A percentile compares a stretch with the other conserved stretches of the same genome.
phyloP scores from a whole-genome alignment of 2,329 filamentous ascomycete species.

The Lanzia echinophila region DNA sequence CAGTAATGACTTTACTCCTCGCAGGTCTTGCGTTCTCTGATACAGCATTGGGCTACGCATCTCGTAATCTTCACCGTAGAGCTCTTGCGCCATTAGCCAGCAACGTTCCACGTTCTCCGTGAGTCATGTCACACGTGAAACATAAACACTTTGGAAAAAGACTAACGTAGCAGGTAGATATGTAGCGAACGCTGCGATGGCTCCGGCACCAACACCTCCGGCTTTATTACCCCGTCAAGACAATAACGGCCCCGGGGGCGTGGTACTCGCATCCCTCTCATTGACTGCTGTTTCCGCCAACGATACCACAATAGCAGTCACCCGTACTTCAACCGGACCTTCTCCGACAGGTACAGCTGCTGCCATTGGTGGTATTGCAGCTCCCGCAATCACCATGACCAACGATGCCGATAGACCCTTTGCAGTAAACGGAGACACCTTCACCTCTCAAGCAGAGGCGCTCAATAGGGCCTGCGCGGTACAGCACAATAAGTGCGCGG shows the following conservation, averaged over 20 bases:
- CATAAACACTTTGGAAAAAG: background rate
- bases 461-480: constrained; percentile 1
- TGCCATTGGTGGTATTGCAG: background rate
- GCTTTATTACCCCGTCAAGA: background rate
- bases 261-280: background rate
- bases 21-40: background rate
- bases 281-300: constrained; percentile 1
- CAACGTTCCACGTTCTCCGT: background rate
- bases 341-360: background rate
- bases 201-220: background rate
- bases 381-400: constrained; percentile 1
- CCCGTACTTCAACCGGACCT: background rate
- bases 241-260: background rate
- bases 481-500: constrained; percentile 2
- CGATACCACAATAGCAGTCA: background rate
- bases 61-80: background rate
- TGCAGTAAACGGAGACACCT: background rate
- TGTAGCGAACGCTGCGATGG: background rate
- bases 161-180: background rate
- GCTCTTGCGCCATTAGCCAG: background rate
- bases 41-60: background rate
- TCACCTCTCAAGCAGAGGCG: background rate
- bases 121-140: background rate
- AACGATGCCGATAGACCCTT: constrained; percentile 1
- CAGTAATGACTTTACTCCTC: background rate